Evolutionary conservation across 73 alveolate genomes (phyloP).

Genomic region (Uronychia binucleata): DNA sequence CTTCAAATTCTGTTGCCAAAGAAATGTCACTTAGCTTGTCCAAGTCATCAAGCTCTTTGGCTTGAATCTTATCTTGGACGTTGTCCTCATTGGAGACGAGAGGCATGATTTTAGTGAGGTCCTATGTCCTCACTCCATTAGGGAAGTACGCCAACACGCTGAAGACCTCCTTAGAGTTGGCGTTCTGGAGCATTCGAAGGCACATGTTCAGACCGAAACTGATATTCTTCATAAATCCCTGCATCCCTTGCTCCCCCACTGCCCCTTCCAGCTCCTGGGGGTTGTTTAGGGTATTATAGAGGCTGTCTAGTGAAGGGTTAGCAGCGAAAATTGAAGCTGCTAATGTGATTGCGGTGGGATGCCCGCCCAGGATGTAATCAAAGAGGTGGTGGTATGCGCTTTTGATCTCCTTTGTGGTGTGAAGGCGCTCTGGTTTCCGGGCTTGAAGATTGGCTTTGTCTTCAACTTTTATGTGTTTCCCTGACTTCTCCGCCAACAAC

Average conservation of each 20-base stretch:
- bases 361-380: slow-evolving; percentile 35
- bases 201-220: neutral
- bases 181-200: neutral
- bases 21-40: neutral
- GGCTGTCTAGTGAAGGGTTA: neutral
- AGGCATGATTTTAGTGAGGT: neutral
- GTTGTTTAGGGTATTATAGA: slow-evolving; percentile 6
- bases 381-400: slow-evolving; percentile 35
- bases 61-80: neutral
- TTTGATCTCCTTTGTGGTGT: slow-evolving; percentile 2
- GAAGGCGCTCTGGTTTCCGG: slow-evolving; percentile 17
- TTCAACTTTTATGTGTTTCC: slow-evolving; percentile 2
- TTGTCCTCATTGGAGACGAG: neutral
- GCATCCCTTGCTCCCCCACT: neutral
- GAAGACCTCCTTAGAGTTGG: neutral
- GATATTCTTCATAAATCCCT: neutral
- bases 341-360: slow-evolving; percentile 28
- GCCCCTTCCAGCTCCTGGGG: neutral
- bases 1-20: neutral
- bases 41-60: neutral
- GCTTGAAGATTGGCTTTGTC: slow-evolving; percentile 3
- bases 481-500: slow-evolving; percentile 21
- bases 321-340: slow-evolving; percentile 24
- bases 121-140: neutral
- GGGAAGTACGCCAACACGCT: neutral